A percentile compares a stretch with the other conserved stretches of the same genome.
These are phyloP conservation scores for Incumbomyces lentus DNA, from an alignment of 2,329 filamentous ascomycete species.

Conservation along the genomic window DNA sequence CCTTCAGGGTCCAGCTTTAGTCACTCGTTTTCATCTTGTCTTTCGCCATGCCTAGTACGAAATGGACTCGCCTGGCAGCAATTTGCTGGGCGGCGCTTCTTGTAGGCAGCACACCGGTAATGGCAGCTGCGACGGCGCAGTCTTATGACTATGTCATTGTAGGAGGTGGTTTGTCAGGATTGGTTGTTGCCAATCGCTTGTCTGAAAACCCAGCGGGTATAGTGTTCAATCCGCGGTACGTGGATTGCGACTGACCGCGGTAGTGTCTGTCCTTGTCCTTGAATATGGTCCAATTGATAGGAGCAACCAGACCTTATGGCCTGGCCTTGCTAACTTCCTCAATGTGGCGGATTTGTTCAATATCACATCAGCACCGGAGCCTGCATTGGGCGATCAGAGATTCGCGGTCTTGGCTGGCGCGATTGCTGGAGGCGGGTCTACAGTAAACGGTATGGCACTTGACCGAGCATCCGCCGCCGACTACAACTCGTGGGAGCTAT, in stretches of 20 bases:
- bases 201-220: slow-evolving; percentile 10
- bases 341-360: slow-evolving; percentile 23
- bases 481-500: slow-evolving; percentile 33
- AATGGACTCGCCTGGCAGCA: slow-evolving; percentile 5
- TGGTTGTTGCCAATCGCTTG: slow-evolving; percentile 23
- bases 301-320: slow-evolving; percentile 12
- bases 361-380: slow-evolving; percentile 25
- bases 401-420: slow-evolving; percentile 25
- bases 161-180: slow-evolving; percentile 24
- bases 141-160: slow-evolving; percentile 25
- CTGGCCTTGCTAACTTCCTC: slow-evolving; percentile 11
- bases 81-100: slow-evolving; percentile 1
- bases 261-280: slow-evolving; percentile 16
- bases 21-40: neutral
- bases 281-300: slow-evolving; percentile 18
- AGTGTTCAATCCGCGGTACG: neutral
- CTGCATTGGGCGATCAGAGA: slow-evolving; percentile 20
- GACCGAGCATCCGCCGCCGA: slow-evolving; percentile 22
- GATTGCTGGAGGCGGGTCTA: slow-evolving; percentile 32
- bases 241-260: neutral
- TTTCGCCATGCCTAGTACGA: neutral
- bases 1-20: too few species aligned
- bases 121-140: neutral
- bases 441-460: slow-evolving; percentile 26
- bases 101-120: neutral